Evolutionary conservation across 2,329 filamentous ascomycete species (phyloP).

Genomic region (Claviceps digitariae): DNA sequence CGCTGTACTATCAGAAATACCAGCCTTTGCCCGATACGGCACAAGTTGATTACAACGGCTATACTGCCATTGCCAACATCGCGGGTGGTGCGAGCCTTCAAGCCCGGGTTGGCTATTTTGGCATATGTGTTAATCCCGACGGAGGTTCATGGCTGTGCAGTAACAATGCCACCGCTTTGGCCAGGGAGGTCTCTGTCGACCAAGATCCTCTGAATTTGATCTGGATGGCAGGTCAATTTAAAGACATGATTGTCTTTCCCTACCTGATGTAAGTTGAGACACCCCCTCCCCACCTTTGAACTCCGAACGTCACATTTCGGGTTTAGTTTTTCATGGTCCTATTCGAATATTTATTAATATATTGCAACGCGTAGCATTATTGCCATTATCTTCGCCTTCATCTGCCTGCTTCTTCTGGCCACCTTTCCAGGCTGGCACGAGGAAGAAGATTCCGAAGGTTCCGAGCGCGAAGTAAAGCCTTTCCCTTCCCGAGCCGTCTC

Average conservation of each 20-base stretch:
- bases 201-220: constrained; percentile 95
- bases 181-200: constrained; percentile 76
- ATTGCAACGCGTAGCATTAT: constrained; percentile 54
- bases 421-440: constrained; percentile 98
- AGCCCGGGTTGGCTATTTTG: constrained; percentile 93
- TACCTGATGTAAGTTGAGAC: constrained; percentile 65
- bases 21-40: constrained; percentile 68
- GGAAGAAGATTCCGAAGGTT: constrained; percentile 66
- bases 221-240: constrained; percentile 94
- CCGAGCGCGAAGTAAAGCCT: constrained; percentile 80
- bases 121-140: constrained; percentile 89
- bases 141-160: constrained; percentile 87
- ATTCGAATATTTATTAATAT: no score
- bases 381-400: constrained; percentile 91
- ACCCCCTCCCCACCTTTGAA: no score
- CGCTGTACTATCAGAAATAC: constrained; percentile 90
- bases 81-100: constrained; percentile 73
- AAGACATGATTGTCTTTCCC: constrained; percentile 96
- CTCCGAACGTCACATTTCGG: no score
- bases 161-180: constrained; percentile 89
- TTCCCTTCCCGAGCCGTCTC: constrained; percentile 88
- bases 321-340: no score
- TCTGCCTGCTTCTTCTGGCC: constrained; percentile 86
- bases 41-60: constrained; percentile 82
- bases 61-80: constrained; percentile 77